Base-by-base conservation (phyloP, 345 rosid species). In the Geranium brycei region DNA sequence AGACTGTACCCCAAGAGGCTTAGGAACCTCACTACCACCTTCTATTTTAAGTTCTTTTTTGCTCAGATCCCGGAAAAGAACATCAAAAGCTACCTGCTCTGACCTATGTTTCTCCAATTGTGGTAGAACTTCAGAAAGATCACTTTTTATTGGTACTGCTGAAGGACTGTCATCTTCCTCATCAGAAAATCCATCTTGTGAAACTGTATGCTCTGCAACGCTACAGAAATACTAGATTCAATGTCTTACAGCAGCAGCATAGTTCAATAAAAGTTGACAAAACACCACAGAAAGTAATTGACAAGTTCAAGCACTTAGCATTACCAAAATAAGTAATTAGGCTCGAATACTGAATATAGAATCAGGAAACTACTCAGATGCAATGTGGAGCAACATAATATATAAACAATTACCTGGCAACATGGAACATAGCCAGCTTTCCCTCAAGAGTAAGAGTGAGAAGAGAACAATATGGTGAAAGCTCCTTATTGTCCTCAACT, bases 371-470 rank as follows among this genome's bases (percentile, higher is more conserved):
- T 23, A 23, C 28, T 23, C 28, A 23, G 2, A 23, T 23, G 28
- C 28, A 23, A 23, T 23, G 3, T 35, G 41, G 7, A 35, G 41
- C 41, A 35, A 35, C 10, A 35, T 35, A 35, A 35, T 35, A 35
- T 35, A 35, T 4, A 35, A 35, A 35, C 10, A 35, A 35, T 35
- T 75, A 93, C 99, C 97, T 81, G 70, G 96, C 95, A 73, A 90
- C 77, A 71, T 82, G 79, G 80, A 77, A 88, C 85, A 93, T 73
- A 35, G 71, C 77, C 58, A 93, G 89, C 81, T 87, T 93, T 69
- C 99, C 97, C 76, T 93, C 99, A 53, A 82, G 73, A 62, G 99
- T 90, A 69, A 90, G 89, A 79, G 90, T 90, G 68, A 88, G 62
- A 65, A 90, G 91, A 73, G 83, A 66, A 70, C 89, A 93, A 74